These are phyloP conservation scores for Exserohilum rostratum DNA, from an alignment of 2,329 filamentous ascomycete species.

Conservation along the genomic window DNA sequence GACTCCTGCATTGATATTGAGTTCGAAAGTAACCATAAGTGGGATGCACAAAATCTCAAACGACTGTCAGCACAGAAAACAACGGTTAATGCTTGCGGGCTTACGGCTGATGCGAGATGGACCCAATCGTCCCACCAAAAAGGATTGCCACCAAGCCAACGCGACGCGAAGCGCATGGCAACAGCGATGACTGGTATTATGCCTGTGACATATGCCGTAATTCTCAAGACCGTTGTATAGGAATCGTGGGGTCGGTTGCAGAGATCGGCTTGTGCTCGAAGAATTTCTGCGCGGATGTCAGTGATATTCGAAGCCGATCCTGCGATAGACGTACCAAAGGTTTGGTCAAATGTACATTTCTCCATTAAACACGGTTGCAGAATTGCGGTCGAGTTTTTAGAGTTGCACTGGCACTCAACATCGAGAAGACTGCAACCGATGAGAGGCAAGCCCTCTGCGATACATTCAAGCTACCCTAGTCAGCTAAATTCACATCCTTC, in stretches of 20 bases:
- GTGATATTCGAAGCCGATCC: background rate
- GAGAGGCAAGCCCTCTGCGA: constrained; percentile 2
- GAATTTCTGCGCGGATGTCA: background rate
- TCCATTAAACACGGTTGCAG: constrained; percentile 7
- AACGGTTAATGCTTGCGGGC: background rate
- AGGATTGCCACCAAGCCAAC: constrained; percentile 1
- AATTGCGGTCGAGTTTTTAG: constrained; percentile 11
- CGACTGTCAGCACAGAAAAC: background rate
- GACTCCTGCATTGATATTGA: constrained; percentile 1
- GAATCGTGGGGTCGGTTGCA: constrained; percentile 6
- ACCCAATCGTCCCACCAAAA: constrained; percentile 9
- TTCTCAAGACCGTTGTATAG: background rate
- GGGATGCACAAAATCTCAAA: constrained; percentile 5
- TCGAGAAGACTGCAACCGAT: constrained; percentile 6
- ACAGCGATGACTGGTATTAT: constrained; percentile 6
- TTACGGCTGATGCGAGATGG: constrained; percentile 7
- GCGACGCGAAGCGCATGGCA: constrained; percentile 7
- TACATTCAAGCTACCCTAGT: constrained; percentile 4
- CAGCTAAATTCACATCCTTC: background rate
- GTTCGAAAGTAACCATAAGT: background rate
- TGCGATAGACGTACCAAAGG: background rate
- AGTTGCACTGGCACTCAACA: constrained; percentile 6
- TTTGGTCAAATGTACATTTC: constrained; percentile 4
- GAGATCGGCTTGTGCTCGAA: constrained; percentile 5
- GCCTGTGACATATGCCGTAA: constrained; percentile 4